A percentile compares a stretch with the other conserved stretches of the same genome.
Evolutionary conservation across 208 protist genomes (phyloP).

Genomic region (Angomonas ambiguus): DNA sequence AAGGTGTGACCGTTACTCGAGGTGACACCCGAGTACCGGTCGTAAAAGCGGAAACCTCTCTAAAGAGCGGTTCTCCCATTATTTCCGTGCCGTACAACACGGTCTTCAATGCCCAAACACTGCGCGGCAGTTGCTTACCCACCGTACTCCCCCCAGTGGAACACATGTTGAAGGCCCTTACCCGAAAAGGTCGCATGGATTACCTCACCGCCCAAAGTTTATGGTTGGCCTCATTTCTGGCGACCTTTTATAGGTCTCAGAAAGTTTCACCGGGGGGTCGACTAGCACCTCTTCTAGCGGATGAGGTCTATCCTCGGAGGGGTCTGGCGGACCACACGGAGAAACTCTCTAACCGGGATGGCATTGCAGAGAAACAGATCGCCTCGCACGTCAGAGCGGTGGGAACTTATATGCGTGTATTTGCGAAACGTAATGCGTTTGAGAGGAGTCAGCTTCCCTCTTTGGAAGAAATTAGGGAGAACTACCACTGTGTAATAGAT

Average conservation of each 20-base stretch:
- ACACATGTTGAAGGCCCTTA: slow-evolving; percentile 42
- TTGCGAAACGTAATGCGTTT: not conserved
- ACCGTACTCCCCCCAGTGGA: slow-evolving; percentile 37
- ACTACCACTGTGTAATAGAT: slow-evolving; percentile 54
- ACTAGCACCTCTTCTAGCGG: not conserved
- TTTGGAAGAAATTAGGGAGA: slow-evolving; percentile 28
- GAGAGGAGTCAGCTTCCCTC: not conserved
- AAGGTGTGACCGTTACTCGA: slow-evolving; percentile 31
- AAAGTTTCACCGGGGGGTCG: not conserved
- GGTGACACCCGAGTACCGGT: slow-evolving; percentile 15
- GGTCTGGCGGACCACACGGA: not conserved
- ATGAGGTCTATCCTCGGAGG: not conserved
- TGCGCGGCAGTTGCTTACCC: slow-evolving; percentile 49
- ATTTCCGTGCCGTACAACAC: slow-evolving; percentile 61
- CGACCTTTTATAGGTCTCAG: not conserved
- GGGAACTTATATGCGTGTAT: not conserved
- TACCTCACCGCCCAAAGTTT: slow-evolving; percentile 28
- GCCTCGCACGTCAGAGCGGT: not conserved
- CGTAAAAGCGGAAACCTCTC: slow-evolving; percentile 30
- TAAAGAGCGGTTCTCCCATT: slow-evolving; percentile 49
- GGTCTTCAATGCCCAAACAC: slow-evolving; percentile 64
- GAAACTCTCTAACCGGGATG: not conserved
- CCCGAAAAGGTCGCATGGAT: slow-evolving; percentile 46
- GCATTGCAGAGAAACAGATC: not conserved
- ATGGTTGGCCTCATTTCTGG: slow-evolving; percentile 43